Evolutionary conservation across 2,329 filamentous ascomycete species (phyloP), one percentile per base, ranked within the genome.

Genomic region (Drechslera avenae): DNA sequence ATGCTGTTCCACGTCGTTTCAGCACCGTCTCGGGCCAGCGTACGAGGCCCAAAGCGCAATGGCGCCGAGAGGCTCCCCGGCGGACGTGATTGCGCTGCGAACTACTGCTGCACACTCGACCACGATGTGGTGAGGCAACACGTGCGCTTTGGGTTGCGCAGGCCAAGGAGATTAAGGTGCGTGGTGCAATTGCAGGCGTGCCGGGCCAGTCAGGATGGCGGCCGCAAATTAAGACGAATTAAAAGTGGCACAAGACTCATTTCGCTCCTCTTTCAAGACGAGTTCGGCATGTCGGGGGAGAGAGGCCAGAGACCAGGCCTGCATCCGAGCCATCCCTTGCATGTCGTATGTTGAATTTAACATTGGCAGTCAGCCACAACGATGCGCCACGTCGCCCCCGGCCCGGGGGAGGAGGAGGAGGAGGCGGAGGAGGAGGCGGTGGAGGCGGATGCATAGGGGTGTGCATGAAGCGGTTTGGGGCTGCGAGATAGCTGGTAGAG

Each of bases 1-100:
- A 14, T 37, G 46, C 39, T 59, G 66, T 63, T 34, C 56, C 60
- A 52, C 18, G 14, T 39, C 26, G 69, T 72, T 72, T 72, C 68
- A 71, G 39, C 36, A 41, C n/a, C 53, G 68, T 72, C 64, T 68
- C 69, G 66, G 55, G 50, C 33, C 13, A 33, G 19, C 10, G 16
- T 47, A 39, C 42, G 31, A 43, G 45, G 32, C 34, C 43, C 44
- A 28, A 57, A 52, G 50, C 33, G 52, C 36, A 37, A 36, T 53
- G 48, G 37, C 32, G 43, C 47, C 44, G 36, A 47, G 21, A 33
- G 50, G 37, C 32, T 37, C 45, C 41, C 33, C 40, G 21, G 23
- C 10, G 41, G 35, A 14, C 31, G 28, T 28, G 40, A 21, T 30
- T 28, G 42, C 31, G 26, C 30, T 39, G 46, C 54, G 34, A 52